These are phyloP conservation scores for Sporothrix brunneoviolacea DNA, from an alignment of 2,329 filamentous ascomycete genomes.

Conservation along the genomic window DNA sequence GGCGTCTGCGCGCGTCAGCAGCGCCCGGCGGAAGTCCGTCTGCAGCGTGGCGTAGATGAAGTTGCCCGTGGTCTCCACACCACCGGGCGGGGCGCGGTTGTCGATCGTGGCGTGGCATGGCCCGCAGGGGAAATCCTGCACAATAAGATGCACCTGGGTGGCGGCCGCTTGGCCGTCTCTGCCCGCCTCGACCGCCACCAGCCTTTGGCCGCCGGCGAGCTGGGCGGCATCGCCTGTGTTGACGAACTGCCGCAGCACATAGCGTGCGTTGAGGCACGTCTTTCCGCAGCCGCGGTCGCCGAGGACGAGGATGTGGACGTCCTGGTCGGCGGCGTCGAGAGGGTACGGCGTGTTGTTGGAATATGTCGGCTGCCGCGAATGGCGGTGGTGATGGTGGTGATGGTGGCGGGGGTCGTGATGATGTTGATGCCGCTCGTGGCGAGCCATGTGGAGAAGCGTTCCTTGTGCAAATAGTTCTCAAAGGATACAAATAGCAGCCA, in stretches of 20 bases:
- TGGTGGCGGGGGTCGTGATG: too few relatives aligned
- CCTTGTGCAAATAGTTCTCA: too few relatives aligned
- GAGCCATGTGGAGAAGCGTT: too few relatives aligned
- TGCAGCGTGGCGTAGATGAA: slow-evolving; percentile 1
- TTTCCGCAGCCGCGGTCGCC: slow-evolving; percentile 1
- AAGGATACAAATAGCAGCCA: too few relatives aligned
- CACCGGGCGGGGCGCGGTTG: neutral
- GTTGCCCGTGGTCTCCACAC: neutral
- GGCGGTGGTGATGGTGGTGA: neutral
- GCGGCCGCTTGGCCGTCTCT: too few relatives aligned
- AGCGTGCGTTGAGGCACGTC: slow-evolving; percentile 2
- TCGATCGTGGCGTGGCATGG: neutral
- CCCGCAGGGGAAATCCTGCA: slow-evolving; percentile 1
- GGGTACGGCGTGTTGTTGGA: neutral
- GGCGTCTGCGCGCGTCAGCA: neutral
- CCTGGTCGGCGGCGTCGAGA: neutral
- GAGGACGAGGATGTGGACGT: neutral
- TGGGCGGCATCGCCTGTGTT: neutral
- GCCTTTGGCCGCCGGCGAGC: slow-evolving; percentile 1
- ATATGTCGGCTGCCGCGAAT: neutral
- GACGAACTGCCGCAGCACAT: neutral
- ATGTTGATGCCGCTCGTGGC: too few relatives aligned
- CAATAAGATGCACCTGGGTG: neutral
- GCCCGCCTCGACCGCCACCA: neutral
- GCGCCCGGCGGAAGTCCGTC: neutral